phyloP scores from a whole-genome alignment of 1,139 yeast species.

The Diutina ranongensis region DNA sequence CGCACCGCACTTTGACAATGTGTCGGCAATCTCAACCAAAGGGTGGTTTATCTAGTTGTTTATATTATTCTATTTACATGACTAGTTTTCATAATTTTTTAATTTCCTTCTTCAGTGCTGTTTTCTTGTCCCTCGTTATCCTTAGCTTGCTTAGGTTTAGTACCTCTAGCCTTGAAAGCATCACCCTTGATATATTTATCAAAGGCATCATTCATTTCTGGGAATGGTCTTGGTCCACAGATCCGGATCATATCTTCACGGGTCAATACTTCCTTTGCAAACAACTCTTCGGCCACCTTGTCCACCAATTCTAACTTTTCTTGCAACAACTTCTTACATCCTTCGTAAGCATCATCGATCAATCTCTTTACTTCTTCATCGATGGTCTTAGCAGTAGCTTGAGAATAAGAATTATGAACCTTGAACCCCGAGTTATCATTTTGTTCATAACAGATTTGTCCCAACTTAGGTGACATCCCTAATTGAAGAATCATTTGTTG shows the following conservation, averaged over 20 bases:
- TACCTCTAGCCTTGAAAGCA: conserved; percentile 23
- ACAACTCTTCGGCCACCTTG: conserved; percentile 74
- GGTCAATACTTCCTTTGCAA: conserved; percentile 75
- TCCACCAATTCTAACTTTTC: conserved; percentile 68
- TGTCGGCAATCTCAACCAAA: neutral
- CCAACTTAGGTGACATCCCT: conserved; percentile 85
- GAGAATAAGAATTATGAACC: conserved; percentile 85
- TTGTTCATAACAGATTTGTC: conserved; percentile 53
- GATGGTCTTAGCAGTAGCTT: conserved; percentile 66
- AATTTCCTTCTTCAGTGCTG: neutral
- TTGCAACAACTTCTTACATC: conserved; percentile 56
- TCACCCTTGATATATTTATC: conserved; percentile 60
- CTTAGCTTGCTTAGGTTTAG: no score
- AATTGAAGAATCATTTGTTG: conserved; percentile 82
- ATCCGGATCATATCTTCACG: conserved; percentile 85
- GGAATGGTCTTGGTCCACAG: conserved; percentile 83
- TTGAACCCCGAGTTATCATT: conserved; percentile 14
- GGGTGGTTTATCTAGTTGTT: no score
- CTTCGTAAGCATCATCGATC: conserved; percentile 63
- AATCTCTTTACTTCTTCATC: conserved; percentile 79
- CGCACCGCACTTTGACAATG: no score
- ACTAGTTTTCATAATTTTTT: neutral
- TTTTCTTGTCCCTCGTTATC: no score
- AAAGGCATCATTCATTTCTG: conserved; percentile 85
- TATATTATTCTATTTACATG: no score